phyloP scores from a whole-genome alignment of 306 rosid species.

The Acacia acuminata region DNA sequence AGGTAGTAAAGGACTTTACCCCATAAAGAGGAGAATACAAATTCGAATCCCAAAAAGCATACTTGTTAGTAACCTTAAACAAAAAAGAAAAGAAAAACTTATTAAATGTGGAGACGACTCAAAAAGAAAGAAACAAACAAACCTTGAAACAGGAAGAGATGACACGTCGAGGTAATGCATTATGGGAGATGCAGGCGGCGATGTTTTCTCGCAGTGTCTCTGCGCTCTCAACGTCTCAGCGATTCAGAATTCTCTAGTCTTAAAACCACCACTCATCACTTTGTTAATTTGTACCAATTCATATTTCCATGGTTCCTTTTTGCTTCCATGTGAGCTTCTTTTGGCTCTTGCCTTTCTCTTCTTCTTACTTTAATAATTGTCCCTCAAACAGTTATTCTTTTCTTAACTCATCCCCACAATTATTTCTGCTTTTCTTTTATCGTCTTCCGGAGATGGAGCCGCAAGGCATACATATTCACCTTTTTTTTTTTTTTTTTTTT shows the following conservation, averaged over 20 bases:
- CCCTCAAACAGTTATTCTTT: neutral
- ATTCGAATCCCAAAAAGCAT: too few relatives aligned
- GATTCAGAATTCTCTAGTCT: neutral
- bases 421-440: neutral
- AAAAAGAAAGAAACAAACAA: neutral
- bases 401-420: neutral
- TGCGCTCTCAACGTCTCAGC: neutral
- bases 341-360: neutral
- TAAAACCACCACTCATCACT: neutral
- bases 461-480: neutral
- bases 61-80: too few relatives aligned
- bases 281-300: neutral
- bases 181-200: neutral
- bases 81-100: too few relatives aligned
- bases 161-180: neutral
- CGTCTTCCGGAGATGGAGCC: neutral
- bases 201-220: constrained; percentile 6
- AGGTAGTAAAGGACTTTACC: too few relatives aligned
- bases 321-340: neutral
- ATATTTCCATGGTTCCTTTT: too few relatives aligned
- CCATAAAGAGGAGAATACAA: too few relatives aligned
- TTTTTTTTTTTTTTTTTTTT: too few relatives aligned
- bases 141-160: neutral
- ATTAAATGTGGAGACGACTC: neutral
- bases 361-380: neutral